Evolutionary conservation across 2,329 filamentous ascomycete species (phyloP), one percentile per base, ranked within the genome.

Genomic region (Zasmidium citrigriseum): DNA sequence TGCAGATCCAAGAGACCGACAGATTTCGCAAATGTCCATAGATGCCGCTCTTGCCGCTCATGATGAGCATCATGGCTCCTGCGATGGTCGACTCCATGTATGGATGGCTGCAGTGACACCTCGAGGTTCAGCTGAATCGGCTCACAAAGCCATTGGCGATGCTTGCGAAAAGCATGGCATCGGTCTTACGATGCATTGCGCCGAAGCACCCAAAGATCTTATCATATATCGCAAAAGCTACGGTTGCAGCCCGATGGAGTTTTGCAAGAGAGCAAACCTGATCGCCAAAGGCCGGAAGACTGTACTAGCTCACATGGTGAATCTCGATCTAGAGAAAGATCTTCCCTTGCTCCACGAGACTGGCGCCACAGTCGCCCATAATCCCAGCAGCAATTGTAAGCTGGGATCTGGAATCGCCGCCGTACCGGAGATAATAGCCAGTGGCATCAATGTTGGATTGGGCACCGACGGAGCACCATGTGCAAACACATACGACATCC

Each of bases 381-480:
- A 79, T 59, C 78, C 81, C 0, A 79, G 77, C 2, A 80, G 77
- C 52, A 83, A 83, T 61, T 73, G 75, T 27, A 83, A 83, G 65
- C 76, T 83, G 12, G 80, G 77, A 0, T 82, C 79, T 1, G 82
- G 81, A 0, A 77, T 82, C 50, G 78, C 77, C 18, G 72, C 73
- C 3, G 73, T 83, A 0, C 78, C 79, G 0, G 74, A 77, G 22
- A 69, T 83, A 67, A 67, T 80, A 24, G 59, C 66, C 0, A 72
- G 69, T 0, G 73, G 73, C 0, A 75, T 83, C 5, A 82, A 81
- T 58, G 75, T 83, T 5, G 70, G 72, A 0, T 68, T 83, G 1
- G 82, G 81, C 0, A 83, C 81, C 0, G 81, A 84, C 63, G 81
- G 81, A 0, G 81, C 80, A 0, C 81, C 81, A 0, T 83, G 80